A percentile compares a stretch with the other conserved stretches of the same genome.
Evolutionary conservation across 2,329 filamentous ascomycete genomes (phyloP).

Genomic region (Exutisphaerella laricina): DNA sequence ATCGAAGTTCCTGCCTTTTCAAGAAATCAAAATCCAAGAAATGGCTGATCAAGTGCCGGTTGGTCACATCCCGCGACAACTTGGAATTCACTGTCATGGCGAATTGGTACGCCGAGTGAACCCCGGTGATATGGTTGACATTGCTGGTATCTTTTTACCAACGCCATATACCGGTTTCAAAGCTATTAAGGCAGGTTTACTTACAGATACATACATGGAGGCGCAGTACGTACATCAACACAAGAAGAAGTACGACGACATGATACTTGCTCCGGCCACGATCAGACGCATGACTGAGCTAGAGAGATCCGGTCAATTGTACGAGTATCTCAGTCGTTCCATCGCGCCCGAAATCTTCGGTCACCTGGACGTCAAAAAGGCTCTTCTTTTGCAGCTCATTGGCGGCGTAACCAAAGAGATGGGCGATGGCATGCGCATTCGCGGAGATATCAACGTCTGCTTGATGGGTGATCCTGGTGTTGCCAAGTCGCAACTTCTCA

Average conservation of each 20-base stretch:
- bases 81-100: slow-evolving; percentile 87
- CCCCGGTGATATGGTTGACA: slow-evolving; percentile 88
- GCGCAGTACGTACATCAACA: slow-evolving; percentile 91
- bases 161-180: slow-evolving; percentile 99
- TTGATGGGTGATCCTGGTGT: slow-evolving; percentile 99
- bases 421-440: slow-evolving; percentile 97
- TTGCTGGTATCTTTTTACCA: slow-evolving; percentile 91
- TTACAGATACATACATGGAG: slow-evolving; percentile 96
- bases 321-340: slow-evolving; percentile 90
- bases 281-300: slow-evolving; percentile 81
- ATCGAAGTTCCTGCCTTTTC: slow-evolving; percentile 94
- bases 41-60: slow-evolving; percentile 99
- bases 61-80: slow-evolving; percentile 86
- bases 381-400: slow-evolving; percentile 87
- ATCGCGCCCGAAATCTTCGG: slow-evolving; percentile 98
- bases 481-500: slow-evolving; percentile 95
- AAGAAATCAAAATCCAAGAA: slow-evolving; percentile 97
- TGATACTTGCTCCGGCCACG: slow-evolving; percentile 73
- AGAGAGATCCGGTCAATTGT: slow-evolving; percentile 80
- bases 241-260: slow-evolving; percentile 96
- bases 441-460: slow-evolving; percentile 97
- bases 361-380: slow-evolving; percentile 96
- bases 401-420: slow-evolving; percentile 95
- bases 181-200: slow-evolving; percentile 89
- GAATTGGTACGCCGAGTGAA: slow-evolving; percentile 80